Evolutionary conservation across 108 stramenopile genomes (phyloP), one percentile per base, ranked within the genome.

Genomic region (Asterionellopsis glacialis): DNA sequence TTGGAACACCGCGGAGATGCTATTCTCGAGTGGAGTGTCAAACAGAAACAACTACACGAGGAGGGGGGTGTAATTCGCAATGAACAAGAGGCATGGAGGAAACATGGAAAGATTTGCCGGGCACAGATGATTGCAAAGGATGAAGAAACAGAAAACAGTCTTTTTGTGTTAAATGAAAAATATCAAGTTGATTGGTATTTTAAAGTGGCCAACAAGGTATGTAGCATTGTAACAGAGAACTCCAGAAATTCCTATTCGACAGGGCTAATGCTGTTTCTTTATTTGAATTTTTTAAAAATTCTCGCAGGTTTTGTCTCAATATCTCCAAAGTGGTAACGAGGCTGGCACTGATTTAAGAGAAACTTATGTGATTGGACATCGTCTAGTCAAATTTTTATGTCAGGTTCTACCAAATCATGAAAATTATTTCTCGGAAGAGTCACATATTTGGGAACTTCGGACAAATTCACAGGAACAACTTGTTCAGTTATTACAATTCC

Each of bases 381-480:
- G 79, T 53, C 40, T 80, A 24, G 61, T 67, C 41, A 70, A 80
- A 54, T 80, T 80, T 60, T 47, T 80, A 21, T 62, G 63, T 13
- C 51, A 61, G 14, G 73, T 74, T 10, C 52, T 80, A 33, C 79
- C 79, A 16, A 71, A 73, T 9, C 79, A 80, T 26, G 41, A 41
- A 1, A 41, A 80, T n/a, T 80, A 80, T 47, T 69, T 69, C 43
- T 74, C 66, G 9, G 38, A 63, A 43, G 19, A 26, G 14, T 13
- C 26, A 53, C 28, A 18, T 9, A 38, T 65, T 18, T 25, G 9
- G 41, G 41, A 41, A 27, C 53, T n/a, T 54, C 53, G 25, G 11
- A 49, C 43, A 15, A 45, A 51, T n/a, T 48, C 47, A 1, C 68
- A 70, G 41, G 59, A 41, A 44, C 79, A 79, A 64, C 40, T 77